phyloP scores from a whole-genome alignment of 176 grass and related monocot genomes.

The Cocos nucifera region DNA sequence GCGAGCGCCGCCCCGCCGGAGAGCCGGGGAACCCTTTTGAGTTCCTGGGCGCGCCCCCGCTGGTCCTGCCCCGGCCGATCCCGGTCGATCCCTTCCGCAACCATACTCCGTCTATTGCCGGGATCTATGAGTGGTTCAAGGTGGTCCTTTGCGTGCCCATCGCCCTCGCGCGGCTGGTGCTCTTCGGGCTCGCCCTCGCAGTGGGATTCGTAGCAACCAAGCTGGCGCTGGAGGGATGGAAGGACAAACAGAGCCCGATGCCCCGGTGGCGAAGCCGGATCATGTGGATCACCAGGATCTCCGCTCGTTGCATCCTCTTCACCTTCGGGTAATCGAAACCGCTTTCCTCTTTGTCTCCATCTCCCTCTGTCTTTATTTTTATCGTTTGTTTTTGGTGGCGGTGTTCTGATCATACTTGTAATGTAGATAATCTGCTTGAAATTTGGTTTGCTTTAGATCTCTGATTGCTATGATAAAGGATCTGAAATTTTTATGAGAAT shows the following conservation, averaged over 20 bases:
- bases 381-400: no score
- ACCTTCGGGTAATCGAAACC: slow-evolving; percentile 68
- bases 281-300: slow-evolving; percentile 97
- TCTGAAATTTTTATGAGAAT: no score
- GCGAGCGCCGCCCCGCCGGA: slow-evolving; percentile 12
- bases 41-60: slow-evolving; percentile 41
- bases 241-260: slow-evolving; percentile 38
- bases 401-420: no score
- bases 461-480: no score
- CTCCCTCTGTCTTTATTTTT: background rate
- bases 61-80: background rate
- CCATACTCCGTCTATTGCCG: slow-evolving; percentile 46
- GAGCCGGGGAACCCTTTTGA: slow-evolving; percentile 16
- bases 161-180: slow-evolving; percentile 35
- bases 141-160: slow-evolving; percentile 53
- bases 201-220: slow-evolving; percentile 62
- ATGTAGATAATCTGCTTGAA: no score
- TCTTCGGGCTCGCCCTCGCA: slow-evolving; percentile 64
- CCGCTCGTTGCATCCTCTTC: slow-evolving; percentile 84
- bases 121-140: slow-evolving; percentile 50
- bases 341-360: background rate
- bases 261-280: slow-evolving; percentile 56
- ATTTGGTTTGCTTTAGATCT: no score
- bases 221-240: slow-evolving; percentile 68
- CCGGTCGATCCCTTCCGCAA: slow-evolving; percentile 82